Conservation (phyloP, 192 early-diverging fungal genomes). For the Funneliformis mosseae region DNA sequence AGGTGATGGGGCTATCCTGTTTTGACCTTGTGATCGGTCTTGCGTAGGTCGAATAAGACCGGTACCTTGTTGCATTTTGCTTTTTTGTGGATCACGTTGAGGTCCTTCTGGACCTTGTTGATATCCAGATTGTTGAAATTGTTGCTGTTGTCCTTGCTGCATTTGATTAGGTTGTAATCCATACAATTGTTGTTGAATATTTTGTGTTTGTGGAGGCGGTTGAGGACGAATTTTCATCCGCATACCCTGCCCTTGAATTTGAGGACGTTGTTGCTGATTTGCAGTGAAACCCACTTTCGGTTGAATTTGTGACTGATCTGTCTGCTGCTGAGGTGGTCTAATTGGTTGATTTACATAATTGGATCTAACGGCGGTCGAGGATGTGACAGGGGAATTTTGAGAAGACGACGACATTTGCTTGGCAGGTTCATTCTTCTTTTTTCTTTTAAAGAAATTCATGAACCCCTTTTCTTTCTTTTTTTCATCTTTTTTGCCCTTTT, state of each 20-base stretch:
- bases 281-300: neutral
- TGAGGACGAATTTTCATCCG: neutral
- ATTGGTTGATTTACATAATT: neutral
- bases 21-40: neutral
- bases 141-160: neutral
- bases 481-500: constrained; percentile 38
- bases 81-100: neutral
- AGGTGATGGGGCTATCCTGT: neutral
- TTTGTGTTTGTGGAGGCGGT: neutral
- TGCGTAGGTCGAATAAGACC: neutral
- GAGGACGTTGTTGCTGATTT: too few relatives aligned
- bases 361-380: neutral
- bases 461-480: constrained; percentile 32
- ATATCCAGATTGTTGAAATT: neutral
- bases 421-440: neutral
- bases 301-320: neutral
- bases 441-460: constrained; percentile 25
- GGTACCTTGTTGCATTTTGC: neutral
- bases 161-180: neutral
- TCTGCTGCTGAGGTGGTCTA: neutral
- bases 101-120: neutral
- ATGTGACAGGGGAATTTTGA: neutral
- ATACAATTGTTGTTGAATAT: neutral
- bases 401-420: neutral
- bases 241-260: neutral